Percentiles rank a stretch among this genome's conserved stretches.
These are phyloP conservation scores for Clavaria fumosa DNA, from an alignment of 768 basidiomycete species.

Conservation along the genomic window DNA sequence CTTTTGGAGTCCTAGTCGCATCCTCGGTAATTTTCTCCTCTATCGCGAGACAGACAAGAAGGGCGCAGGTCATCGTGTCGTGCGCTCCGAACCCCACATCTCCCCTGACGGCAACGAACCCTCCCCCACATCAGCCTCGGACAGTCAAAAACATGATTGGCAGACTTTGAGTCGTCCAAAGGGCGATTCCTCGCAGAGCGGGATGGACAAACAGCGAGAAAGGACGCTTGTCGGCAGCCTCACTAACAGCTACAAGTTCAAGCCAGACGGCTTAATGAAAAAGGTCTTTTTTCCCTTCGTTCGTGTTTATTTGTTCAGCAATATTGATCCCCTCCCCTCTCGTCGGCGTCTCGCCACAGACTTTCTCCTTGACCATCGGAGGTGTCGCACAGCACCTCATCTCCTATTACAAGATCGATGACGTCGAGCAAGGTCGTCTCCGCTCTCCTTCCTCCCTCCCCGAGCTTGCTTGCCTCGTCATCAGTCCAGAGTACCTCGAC, in stretches of 20 bases:
- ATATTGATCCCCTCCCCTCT: too few relatives aligned
- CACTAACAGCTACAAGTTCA: slow-evolving; percentile 90
- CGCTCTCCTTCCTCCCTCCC: slow-evolving; percentile 78
- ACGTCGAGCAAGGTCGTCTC: slow-evolving; percentile 78
- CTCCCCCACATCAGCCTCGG: slow-evolving; percentile 23
- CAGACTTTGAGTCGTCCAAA: slow-evolving; percentile 53
- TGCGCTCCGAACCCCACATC: slow-evolving; percentile 29
- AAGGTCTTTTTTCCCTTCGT: slow-evolving; percentile 42
- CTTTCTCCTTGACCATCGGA: slow-evolving; percentile 76
- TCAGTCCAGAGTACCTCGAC: slow-evolving; percentile 77
- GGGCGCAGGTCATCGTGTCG: slow-evolving; percentile 44
- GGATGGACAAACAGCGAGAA: slow-evolving; percentile 60
- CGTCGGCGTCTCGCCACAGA: too few relatives aligned
- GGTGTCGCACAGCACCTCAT: slow-evolving; percentile 86
- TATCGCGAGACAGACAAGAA: slow-evolving; percentile 90
- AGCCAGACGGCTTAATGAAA: slow-evolving; percentile 87
- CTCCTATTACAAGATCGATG: slow-evolving; percentile 87
- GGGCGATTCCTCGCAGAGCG: slow-evolving; percentile 26
- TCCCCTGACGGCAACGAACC: too few relatives aligned
- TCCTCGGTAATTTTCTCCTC: slow-evolving; percentile 87
- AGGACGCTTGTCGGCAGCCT: slow-evolving; percentile 76
- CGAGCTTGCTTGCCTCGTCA: slow-evolving; percentile 74
- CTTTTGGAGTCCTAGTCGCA: slow-evolving; percentile 87
- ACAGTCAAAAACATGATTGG: slow-evolving; percentile 19
- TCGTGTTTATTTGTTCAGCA: slow-evolving; percentile 2